Conservation (phyloP, 768 basidiomycete genomes). For the Panus rudis region DNA sequence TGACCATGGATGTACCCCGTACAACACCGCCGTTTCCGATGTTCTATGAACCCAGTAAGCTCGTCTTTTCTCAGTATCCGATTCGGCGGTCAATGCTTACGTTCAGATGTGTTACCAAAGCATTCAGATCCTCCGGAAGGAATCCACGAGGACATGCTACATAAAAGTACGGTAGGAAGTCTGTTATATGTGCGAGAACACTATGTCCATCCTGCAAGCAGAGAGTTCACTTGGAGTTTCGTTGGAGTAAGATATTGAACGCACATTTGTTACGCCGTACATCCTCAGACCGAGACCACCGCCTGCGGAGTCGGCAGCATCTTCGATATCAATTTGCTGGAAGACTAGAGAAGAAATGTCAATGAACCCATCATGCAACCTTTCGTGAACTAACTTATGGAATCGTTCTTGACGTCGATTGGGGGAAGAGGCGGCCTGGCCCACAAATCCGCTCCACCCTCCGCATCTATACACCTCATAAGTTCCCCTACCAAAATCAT, state of each 20-base stretch:
- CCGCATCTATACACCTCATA: slow-evolving; percentile 40
- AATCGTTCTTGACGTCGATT: slow-evolving; percentile 55
- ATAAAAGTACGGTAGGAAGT: slow-evolving; percentile 92
- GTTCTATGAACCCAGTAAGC: slow-evolving; percentile 21
- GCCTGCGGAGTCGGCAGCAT: slow-evolving; percentile 39
- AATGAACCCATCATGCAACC: neutral
- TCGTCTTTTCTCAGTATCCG: neutral
- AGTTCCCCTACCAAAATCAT: neutral
- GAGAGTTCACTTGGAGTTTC: neutral
- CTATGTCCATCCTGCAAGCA: slow-evolving; percentile 73
- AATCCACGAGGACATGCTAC: slow-evolving; percentile 84
- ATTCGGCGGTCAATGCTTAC: slow-evolving; percentile 37
- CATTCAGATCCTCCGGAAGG: slow-evolving; percentile 50
- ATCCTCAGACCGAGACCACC: slow-evolving; percentile 51
- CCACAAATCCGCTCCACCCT: slow-evolving; percentile 78
- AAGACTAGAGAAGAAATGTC: slow-evolving; percentile 49
- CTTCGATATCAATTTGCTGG: slow-evolving; percentile 93
- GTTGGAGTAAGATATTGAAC: neutral
- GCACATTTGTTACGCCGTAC: slow-evolving; percentile 87
- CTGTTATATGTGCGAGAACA: slow-evolving; percentile 74
- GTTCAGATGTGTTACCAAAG: slow-evolving; percentile 68
- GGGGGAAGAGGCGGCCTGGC: slow-evolving; percentile 49
- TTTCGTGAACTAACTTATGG: slow-evolving; percentile 48
- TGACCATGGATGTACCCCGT: slow-evolving; percentile 47
- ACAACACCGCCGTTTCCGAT: slow-evolving; percentile 34